These are phyloP conservation scores for Trichoderma parareesei DNA, from an alignment of 495 filamentous ascomycete species.

Conservation along the genomic window DNA sequence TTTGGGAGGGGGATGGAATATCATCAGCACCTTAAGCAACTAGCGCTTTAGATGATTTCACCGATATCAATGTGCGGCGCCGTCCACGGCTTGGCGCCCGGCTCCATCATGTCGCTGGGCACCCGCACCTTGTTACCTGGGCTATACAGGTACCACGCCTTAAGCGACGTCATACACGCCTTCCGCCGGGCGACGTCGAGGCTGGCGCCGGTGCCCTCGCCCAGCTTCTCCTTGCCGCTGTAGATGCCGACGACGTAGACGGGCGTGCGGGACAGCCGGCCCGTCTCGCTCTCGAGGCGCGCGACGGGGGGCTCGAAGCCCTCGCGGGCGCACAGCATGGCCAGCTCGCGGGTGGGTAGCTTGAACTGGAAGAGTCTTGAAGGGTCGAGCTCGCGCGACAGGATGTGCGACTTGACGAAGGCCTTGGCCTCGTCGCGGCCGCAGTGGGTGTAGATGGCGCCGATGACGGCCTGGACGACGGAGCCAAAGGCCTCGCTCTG, in stretches of 20 bases:
- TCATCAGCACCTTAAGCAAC: neutral
- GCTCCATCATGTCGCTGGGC: constrained; percentile 68
- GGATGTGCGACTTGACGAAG: constrained; percentile 76
- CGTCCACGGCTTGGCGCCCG: constrained; percentile 59
- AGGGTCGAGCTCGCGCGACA: constrained; percentile 71
- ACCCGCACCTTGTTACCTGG: constrained; percentile 57
- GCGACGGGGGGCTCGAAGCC: constrained; percentile 84
- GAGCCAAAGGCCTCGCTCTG: constrained; percentile 45
- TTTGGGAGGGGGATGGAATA: neutral
- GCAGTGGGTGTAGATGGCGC: constrained; percentile 77
- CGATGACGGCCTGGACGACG: constrained; percentile 74
- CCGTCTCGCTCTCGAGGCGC: constrained; percentile 79
- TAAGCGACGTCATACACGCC: constrained; percentile 75
- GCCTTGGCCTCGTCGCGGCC: constrained; percentile 58
- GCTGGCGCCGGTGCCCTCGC: constrained; percentile 70
- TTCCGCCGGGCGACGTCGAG: constrained; percentile 67
- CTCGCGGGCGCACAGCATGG: constrained; percentile 73
- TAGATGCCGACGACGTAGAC: constrained; percentile 95
- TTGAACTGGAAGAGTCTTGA: constrained; percentile 71
- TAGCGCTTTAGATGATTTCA: constrained; percentile 57
- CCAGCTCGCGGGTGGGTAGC: constrained; percentile 72
- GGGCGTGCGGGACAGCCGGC: constrained; percentile 68
- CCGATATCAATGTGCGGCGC: constrained; percentile 83
- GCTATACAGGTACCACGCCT: constrained; percentile 92
- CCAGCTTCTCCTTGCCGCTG: constrained; percentile 78